Evolutionary conservation across 495 filamentous ascomycete species (phyloP).

Genomic region (Aspergillus saccharolyticus): DNA sequence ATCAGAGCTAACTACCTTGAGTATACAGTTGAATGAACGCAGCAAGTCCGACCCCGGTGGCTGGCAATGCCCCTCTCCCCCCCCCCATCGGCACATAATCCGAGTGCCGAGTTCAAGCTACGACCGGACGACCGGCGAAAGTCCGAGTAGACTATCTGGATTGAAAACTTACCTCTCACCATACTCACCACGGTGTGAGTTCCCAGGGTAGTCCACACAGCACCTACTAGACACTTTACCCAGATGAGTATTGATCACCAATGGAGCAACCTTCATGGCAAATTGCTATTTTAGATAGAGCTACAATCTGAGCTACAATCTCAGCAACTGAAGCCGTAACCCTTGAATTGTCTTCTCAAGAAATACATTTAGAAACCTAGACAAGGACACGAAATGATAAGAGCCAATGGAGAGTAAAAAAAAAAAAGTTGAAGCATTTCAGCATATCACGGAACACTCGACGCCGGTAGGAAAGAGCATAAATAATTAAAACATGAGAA

Average conservation of each 20-base stretch:
- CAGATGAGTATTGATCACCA: no score
- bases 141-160: no score
- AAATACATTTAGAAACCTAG: slow-evolving; percentile 38
- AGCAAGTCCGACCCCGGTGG: slow-evolving; percentile 27
- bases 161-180: no score
- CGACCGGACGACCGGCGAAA: slow-evolving; percentile 24
- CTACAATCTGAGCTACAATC: slow-evolving; percentile 15
- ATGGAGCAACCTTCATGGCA: no score
- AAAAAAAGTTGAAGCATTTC: slow-evolving; percentile 25
- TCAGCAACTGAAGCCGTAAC: slow-evolving; percentile 7
- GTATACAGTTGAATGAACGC: no score
- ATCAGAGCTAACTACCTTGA: slow-evolving; percentile 1
- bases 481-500: slow-evolving; percentile 36
- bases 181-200: no score
- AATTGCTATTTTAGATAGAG: no score
- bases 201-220: no score
- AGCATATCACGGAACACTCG: slow-evolving; percentile 45
- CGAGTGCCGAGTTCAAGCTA: slow-evolving; percentile 24
- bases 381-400: slow-evolving; percentile 23
- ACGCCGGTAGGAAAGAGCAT: slow-evolving; percentile 32
- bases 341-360: slow-evolving; percentile 34
- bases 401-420: neutral
- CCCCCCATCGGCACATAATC: slow-evolving; percentile 27
- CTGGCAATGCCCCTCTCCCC: no score
- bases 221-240: no score